Base-by-base conservation (phyloP, 177 flowering plant species). In the Vitis hybrid region DNA sequence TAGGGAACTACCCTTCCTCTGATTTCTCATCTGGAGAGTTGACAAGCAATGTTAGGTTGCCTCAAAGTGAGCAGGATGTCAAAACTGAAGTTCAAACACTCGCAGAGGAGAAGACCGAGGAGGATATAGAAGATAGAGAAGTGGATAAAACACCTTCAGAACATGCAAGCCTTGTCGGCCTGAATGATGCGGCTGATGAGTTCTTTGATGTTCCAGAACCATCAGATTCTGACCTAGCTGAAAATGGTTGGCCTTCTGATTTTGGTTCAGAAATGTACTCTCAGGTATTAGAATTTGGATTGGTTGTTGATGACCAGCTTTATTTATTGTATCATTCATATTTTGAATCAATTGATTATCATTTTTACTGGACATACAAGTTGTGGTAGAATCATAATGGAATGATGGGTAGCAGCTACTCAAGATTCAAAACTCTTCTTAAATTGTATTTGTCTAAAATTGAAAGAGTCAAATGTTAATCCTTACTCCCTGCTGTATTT, bases 131-230 rank as follows among this genome's bases (percentile, higher is more conserved):
- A 32, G 81, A 81, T 63, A 5, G 15, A 54, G 80, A 77, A 19
- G 52, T 52, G 58, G 86, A 82, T 4, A 77, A 59, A 54, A 67
- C 69, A 10, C 64, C 77, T 45, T 77, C 87, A 2, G 77, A 64
- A 34, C 61, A 80, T 60, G 56, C 84, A 18, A 88, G 85, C 74
- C 82, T 90, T 59, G 78, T 77, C 69, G 92, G 82, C 30, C 68
- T 94, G 62, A 86, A 82, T 76, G 95, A 94, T 81, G 82, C 83
- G 1, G 70, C 82, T 54, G 98, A 94, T 79, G 99, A 93, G 73
- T 94, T 93, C 65, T 93, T 88, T 82, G 99, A 94, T 78, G 97
- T 90, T 74, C 87, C 90, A 10, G 98, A 92, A 71, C 84, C 84
- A 54, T 69, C 84, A 13, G 94, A 86, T 48, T 74, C 69, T 75